phyloP scores from a whole-genome alignment of 495 filamentous ascomycete genomes.

The Aspergillus cavernicola region DNA sequence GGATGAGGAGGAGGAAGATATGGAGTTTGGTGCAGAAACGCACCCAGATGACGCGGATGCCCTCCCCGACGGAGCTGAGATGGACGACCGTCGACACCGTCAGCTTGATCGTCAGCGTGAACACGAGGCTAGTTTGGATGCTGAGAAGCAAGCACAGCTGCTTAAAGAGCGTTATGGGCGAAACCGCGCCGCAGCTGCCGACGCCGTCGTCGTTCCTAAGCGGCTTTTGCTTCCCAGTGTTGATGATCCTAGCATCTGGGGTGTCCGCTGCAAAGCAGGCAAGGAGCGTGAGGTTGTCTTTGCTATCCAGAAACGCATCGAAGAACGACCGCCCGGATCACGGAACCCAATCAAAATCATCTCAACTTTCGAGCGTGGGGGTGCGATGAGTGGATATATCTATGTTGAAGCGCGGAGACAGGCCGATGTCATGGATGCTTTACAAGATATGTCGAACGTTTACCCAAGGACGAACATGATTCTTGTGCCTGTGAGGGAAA shows the following conservation, averaged over 20 bases:
- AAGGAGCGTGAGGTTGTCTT: slow-evolving; percentile 91
- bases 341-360: slow-evolving; percentile 75
- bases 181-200: slow-evolving; percentile 52
- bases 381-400: slow-evolving; percentile 86
- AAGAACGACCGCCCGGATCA: slow-evolving; percentile 65
- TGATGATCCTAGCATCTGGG: slow-evolving; percentile 95
- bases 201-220: slow-evolving; percentile 72
- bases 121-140: slow-evolving; percentile 77
- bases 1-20: slow-evolving; percentile 83
- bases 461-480: slow-evolving; percentile 81
- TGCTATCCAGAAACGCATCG: slow-evolving; percentile 78
- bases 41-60: slow-evolving; percentile 88
- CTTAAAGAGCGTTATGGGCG: slow-evolving; percentile 81
- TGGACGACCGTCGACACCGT: slow-evolving; percentile 86
- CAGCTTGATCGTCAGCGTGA: slow-evolving; percentile 92
- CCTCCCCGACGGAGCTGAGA: slow-evolving; percentile 70
- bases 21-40: slow-evolving; percentile 81
- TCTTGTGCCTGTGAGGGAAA: slow-evolving; percentile 92
- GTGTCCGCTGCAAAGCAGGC: slow-evolving; percentile 84
- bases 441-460: slow-evolving; percentile 79
- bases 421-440: slow-evolving; percentile 74
- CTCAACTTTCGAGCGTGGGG: slow-evolving; percentile 84
- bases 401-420: slow-evolving; percentile 89
- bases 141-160: slow-evolving; percentile 85
- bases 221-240: slow-evolving; percentile 87